Percentiles rank a stretch among this genome's conserved stretches.
These are phyloP conservation scores for Plasmodium cynomolgi DNA, from an alignment of 169 alveolate genomes.

Conservation along the genomic window DNA sequence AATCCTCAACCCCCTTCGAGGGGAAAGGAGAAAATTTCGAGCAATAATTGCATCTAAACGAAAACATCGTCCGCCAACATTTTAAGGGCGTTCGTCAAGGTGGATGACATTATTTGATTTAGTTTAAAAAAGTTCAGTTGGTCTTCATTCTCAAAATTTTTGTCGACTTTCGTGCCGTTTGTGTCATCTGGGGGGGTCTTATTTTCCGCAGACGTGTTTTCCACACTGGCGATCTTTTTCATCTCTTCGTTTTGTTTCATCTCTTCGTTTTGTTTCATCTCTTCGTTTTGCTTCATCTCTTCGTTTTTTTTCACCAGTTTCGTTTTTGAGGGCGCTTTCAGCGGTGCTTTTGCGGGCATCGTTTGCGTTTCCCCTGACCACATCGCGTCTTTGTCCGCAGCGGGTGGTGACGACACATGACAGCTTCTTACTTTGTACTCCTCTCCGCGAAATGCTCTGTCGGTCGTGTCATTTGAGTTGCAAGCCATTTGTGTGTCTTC, in stretches of 20 bases:
- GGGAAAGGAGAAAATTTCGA: not conserved
- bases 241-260: conserved; percentile 1
- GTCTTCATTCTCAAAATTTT: conserved; percentile 16
- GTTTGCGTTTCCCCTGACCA: not conserved
- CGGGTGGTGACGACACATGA: not conserved
- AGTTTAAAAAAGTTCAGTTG: conserved; percentile 12
- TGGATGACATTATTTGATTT: conserved; percentile 50
- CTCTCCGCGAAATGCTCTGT: not conserved
- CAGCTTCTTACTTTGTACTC: not conserved
- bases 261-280: conserved; percentile 14
- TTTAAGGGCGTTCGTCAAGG: conserved; percentile 45
- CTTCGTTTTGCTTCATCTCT: no score
- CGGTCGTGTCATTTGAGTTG: not conserved
- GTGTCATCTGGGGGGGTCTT: not conserved
- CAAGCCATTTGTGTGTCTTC: not conserved
- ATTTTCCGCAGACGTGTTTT: not conserved
- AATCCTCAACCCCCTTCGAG: not conserved
- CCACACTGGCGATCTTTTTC: not conserved
- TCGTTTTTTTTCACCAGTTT: conserved; percentile 21
- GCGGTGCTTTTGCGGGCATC: not conserved
- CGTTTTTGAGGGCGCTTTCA: not conserved
- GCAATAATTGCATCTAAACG: not conserved
- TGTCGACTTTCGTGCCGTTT: not conserved
- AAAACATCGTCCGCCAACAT: conserved; percentile 33
- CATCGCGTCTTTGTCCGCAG: not conserved